Evolutionary conservation across 352 stramenopile species (phyloP), one percentile per base, ranked within the genome.

Genomic region (Phytophthora vignae): DNA sequence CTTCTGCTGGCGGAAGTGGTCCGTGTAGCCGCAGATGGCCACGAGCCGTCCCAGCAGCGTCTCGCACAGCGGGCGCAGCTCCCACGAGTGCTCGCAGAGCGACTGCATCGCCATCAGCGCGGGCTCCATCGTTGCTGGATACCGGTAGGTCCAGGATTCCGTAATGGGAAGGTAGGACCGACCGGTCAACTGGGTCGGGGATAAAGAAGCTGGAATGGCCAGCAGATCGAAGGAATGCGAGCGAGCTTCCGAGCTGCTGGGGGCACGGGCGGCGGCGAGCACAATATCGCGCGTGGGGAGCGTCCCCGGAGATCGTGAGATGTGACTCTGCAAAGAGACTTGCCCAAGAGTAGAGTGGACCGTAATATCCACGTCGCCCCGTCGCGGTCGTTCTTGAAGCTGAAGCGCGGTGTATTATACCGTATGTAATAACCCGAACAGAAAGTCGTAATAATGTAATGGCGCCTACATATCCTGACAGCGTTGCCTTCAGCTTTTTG

Each of bases 41-140:
- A 73, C 75, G 42, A 84, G 63, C 1, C 77, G 73, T 5, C 60
- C 67, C 17, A 81, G 36, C 19, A 84, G 55, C 61, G 60, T 73
- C 67, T 79, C 77, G 61, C 73, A 73, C 56, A 81, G 64, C 27
- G 74, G 73, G 21, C 57, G 77, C 64, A 84, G 52, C 67, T 84
- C 77, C 66, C 70, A 71, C 15, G 74, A 74, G 54, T 50, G 66
- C 29, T 73, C 74, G 12, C 67, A 76, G 2, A 79, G 55, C 40
- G 57, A 59, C 44, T 74, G 67, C 56, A 81, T 67, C 14, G 63
- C 33, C 53, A 72, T 66, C 25, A 79, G 52, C 49, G 64, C 55
- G 27, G 69, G 69, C 63, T 81, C 74, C 74, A 81, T 81, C 31
- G 60, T 57, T 27, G 44, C 60, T 29, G 19, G 27, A 40, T n/a